These are phyloP conservation scores for Phlebiopsis gigantea DNA, from an alignment of 768 basidiomycete species.

Conservation along the genomic window DNA sequence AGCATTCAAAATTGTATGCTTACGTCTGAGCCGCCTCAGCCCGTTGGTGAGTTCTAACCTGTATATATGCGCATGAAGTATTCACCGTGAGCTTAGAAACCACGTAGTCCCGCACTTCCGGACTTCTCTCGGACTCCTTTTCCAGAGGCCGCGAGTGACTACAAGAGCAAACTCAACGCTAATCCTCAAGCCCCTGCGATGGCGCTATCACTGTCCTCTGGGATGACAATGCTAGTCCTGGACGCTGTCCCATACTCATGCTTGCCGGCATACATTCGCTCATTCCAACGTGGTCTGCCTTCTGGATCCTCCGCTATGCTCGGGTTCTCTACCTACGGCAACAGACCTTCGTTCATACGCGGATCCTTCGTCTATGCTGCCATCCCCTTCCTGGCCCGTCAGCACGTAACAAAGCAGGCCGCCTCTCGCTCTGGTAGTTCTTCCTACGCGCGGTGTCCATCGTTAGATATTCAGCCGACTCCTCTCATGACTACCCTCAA, in stretches of 20 bases:
- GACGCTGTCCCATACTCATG: constrained; percentile 14
- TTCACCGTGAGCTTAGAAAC: not conserved
- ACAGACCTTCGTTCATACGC: constrained; percentile 4
- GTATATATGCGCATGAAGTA: not conserved
- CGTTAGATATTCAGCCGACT: not conserved
- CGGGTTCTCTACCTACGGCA: constrained; percentile 17
- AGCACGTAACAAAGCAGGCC: constrained; percentile 2
- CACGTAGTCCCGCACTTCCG: not conserved
- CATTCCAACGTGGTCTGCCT: constrained; percentile 12
- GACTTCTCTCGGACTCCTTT: not conserved
- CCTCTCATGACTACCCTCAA: constrained; percentile 18
- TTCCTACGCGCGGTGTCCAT: not conserved
- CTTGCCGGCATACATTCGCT: constrained; percentile 11
- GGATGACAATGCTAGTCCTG: constrained; percentile 10
- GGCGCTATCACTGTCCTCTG: too few relatives aligned
- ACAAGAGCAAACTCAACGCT: too few relatives aligned
- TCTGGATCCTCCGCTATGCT: constrained; percentile 12
- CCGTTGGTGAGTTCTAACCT: constrained; percentile 3
- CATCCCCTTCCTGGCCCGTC: constrained; percentile 19
- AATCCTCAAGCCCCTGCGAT: too few relatives aligned
- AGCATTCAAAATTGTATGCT: not conserved
- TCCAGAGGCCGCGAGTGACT: not conserved
- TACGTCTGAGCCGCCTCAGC: not conserved
- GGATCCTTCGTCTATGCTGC: constrained; percentile 13
- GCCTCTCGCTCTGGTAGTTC: not conserved